Base-by-base conservation (phyloP, 257 asterid species). In the Nicotiana sylvestris region DNA sequence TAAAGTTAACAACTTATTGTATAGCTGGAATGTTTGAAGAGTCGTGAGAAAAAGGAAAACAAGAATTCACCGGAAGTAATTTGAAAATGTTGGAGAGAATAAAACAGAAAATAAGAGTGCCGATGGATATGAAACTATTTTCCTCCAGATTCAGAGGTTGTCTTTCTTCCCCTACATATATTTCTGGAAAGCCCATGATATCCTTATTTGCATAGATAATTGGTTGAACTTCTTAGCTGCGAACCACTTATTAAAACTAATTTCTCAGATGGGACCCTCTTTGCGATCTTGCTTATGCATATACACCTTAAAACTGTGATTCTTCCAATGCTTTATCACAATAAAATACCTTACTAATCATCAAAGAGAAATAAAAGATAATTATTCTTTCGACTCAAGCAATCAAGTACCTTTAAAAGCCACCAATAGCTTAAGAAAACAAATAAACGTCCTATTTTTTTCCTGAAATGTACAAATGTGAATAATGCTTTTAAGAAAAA, bases 401-500 rank as follows among this genome's bases (percentile, higher is more conserved):
- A 49, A 76, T 76, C 64, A 51, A 51, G 80, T 49, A 49, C 9
- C 2, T 51, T 7, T 13, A 51, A 46, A 51, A 76, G 80, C 80
- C 46, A 15, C 80, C 46, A 76, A 76, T 15, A 37, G 64, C 80
- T 15, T 76, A 76, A 25, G 62, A 76, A 58, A 76, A 39, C 16
- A 51, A 15, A 27, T 15, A 76, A 15, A 76, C 46, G 16, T 15
- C 39, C 27, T 51, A 27, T 13, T 76, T 74, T 21, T 76, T 15
- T 37, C 29, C 64, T 6, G 29, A 76, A 51, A 57, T 76, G 80
- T 13, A 51, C 80, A 76, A 51, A 29, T 27, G 13, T 30, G 12
- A 76, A 76, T 51, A 76, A 49, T 76, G 80, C 27, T 76, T 76
- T 51, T 74, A 13, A 49, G 39, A 74, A 74, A 49, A 27, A 74